Percentiles rank a stretch among this genome's conserved stretches.
phyloP scores from a whole-genome alignment of 768 basidiomycete genomes.

The Russula griseocarnosa region DNA sequence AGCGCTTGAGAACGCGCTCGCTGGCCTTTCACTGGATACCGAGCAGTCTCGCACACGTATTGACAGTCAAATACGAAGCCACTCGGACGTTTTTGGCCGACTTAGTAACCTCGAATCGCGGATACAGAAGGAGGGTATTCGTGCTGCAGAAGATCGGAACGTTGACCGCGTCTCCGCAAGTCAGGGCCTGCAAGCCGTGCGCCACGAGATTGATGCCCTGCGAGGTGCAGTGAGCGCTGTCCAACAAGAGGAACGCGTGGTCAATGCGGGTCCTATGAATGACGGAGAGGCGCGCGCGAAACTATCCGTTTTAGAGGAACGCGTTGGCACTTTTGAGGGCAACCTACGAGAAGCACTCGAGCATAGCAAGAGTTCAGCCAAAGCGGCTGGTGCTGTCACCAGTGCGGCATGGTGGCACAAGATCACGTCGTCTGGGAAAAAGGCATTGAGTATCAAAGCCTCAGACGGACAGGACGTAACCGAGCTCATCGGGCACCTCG shows the following conservation, averaged over 20 bases:
- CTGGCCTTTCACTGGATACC: constrained; percentile 53
- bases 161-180: constrained; percentile 38
- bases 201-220: constrained; percentile 27
- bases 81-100: constrained; percentile 50
- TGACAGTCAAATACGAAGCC: constrained; percentile 50
- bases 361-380: constrained; percentile 46
- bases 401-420: constrained; percentile 68
- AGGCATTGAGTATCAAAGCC: constrained; percentile 58
- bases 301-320: constrained; percentile 57
- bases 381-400: constrained; percentile 37
- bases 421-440: constrained; percentile 40
- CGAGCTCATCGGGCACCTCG: constrained; percentile 64
- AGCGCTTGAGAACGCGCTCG: constrained; percentile 59
- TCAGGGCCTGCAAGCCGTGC: constrained; percentile 31
- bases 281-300: constrained; percentile 58
- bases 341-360: constrained; percentile 72
- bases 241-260: constrained; percentile 29
- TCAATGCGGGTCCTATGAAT: constrained; percentile 26
- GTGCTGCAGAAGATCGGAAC: constrained; percentile 51
- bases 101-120: constrained; percentile 55
- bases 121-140: constrained; percentile 45
- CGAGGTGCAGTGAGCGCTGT: constrained; percentile 33
- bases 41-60: constrained; percentile 49
- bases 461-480: constrained; percentile 72
- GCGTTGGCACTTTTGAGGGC: constrained; percentile 56